Percentiles rank a stretch among this genome's conserved stretches.
Evolutionary conservation across 2,329 filamentous ascomycete genomes (phyloP).

Genomic region (Pleoardoris graminearum): DNA sequence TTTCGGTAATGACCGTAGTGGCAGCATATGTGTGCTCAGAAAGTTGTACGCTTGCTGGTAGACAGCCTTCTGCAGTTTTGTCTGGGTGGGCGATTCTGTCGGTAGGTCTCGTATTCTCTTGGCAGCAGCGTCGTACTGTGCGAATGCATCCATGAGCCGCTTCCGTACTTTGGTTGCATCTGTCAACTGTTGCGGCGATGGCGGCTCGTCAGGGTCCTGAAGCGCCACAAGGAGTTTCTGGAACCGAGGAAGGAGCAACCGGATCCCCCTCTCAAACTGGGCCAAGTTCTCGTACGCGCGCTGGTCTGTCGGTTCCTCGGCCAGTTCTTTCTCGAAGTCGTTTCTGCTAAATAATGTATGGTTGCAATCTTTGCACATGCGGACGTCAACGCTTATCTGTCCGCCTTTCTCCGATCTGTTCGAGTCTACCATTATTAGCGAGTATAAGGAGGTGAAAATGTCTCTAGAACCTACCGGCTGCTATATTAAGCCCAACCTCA

Average conservation of each 20-base stretch:
- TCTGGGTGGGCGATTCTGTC: constrained; percentile 71
- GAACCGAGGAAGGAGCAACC: constrained; percentile 78
- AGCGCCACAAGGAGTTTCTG: constrained; percentile 74
- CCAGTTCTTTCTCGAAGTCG: constrained; percentile 74
- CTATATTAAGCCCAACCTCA: constrained; percentile 79
- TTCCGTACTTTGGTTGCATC: constrained; percentile 91
- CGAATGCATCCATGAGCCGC: constrained; percentile 83
- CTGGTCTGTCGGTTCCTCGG: constrained; percentile 71
- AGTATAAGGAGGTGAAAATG: neutral
- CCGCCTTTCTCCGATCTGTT: constrained; percentile 46
- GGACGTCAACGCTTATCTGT: constrained; percentile 74
- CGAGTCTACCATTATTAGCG: constrained; percentile 25
- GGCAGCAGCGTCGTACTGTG: constrained; percentile 82
- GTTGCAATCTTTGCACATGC: constrained; percentile 91
- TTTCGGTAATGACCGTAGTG: constrained; percentile 62
- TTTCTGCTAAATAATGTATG: constrained; percentile 70
- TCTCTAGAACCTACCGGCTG: constrained; percentile 57
- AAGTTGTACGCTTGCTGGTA: constrained; percentile 82
- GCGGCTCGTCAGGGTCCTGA: constrained; percentile 71
- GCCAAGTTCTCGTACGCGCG: constrained; percentile 80
- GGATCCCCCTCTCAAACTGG: constrained; percentile 87
- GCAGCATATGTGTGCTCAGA: constrained; percentile 87
- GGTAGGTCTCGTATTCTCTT: constrained; percentile 79
- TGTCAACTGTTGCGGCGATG: constrained; percentile 70
- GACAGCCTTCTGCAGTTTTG: constrained; percentile 76